Conservation (phyloP, 2,329 filamentous ascomycete species). For the Neofusicoccum sp. region DNA sequence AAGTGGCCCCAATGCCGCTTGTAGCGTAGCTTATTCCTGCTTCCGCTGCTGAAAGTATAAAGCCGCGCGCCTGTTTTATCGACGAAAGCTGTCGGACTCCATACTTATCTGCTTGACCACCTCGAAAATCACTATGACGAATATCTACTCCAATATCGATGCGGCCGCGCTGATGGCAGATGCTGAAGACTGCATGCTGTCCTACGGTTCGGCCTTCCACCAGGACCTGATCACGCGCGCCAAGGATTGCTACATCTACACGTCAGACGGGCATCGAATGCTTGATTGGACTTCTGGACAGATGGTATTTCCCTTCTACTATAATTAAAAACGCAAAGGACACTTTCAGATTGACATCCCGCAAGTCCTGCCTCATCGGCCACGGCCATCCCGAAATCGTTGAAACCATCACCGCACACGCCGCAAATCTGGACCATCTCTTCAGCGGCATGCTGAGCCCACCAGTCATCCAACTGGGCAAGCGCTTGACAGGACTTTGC, state of each 20-base stretch:
- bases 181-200: conserved; percentile 14
- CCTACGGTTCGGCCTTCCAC: conserved; percentile 24
- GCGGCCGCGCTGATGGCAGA: not conserved
- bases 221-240: conserved; percentile 31
- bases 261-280: conserved; percentile 31
- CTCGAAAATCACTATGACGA: not conserved
- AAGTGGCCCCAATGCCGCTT: too few relatives aligned
- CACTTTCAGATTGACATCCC: not conserved
- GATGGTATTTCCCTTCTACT: too few relatives aligned
- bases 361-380: conserved; percentile 26
- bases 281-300: conserved; percentile 33
- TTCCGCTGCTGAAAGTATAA: too few relatives aligned
- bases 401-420: conserved; percentile 29
- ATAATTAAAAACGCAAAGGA: too few relatives aligned
- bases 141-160: conserved; percentile 11
- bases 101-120: too few relatives aligned
- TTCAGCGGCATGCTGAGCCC: conserved; percentile 38
- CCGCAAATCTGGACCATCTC: conserved; percentile 32
- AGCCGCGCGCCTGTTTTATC: too few relatives aligned
- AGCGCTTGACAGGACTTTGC: conserved; percentile 27
- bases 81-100: too few relatives aligned
- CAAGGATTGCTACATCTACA: conserved; percentile 31
- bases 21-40: too few relatives aligned
- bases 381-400: conserved; percentile 36
- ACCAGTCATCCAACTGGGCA: conserved; percentile 33